phyloP scores from a whole-genome alignment of 2,329 filamentous ascomycete species.

The Apiospora sp. region DNA sequence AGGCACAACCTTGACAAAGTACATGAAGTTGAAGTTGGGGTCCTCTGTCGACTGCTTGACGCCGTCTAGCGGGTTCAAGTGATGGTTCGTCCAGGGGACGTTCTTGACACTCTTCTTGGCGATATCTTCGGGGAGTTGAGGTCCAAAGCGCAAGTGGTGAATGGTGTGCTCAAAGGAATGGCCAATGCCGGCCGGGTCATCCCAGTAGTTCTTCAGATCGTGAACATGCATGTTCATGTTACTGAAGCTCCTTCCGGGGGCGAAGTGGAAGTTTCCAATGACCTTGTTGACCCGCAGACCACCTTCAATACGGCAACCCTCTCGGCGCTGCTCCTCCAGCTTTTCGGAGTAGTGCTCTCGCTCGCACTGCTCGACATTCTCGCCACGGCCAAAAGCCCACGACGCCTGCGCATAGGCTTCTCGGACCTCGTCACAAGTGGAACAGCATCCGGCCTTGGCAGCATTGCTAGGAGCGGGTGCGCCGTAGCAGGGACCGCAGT shows the following conservation, averaged over 20 bases:
- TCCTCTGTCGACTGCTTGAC: conserved; percentile 80
- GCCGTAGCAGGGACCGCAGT: conserved; percentile 95
- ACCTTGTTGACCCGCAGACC: conserved; percentile 97
- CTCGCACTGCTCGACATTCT: conserved; percentile 93
- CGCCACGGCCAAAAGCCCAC: conserved; percentile 94
- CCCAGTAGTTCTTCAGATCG: conserved; percentile 95
- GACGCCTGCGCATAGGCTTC: conserved; percentile 89
- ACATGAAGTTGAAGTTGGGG: conserved; percentile 95
- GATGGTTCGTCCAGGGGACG: conserved; percentile 83
- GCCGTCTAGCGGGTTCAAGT: conserved; percentile 88
- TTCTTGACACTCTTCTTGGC: conserved; percentile 62
- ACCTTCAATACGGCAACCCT: conserved; percentile 95
- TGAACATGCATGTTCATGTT: conserved; percentile 98
- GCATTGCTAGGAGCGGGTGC: conserved; percentile 76
- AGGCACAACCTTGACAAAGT: conserved; percentile 98
- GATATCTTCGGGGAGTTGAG: conserved; percentile 81
- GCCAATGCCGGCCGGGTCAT: conserved; percentile 63
- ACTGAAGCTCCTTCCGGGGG: conserved; percentile 94
- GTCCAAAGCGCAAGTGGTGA: conserved; percentile 91
- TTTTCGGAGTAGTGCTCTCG: conserved; percentile 93
- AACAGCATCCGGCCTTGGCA: conserved; percentile 88
- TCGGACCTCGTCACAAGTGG: conserved; percentile 95
- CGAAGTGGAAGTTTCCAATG: conserved; percentile 97
- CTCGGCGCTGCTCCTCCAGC: conserved; percentile 84
- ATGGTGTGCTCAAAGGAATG: conserved; percentile 92